A percentile compares a stretch with the other conserved stretches of the same genome.
These are phyloP conservation scores for Ambrosiella cleistominuta DNA, from an alignment of 2,329 filamentous ascomycete genomes.

Conservation along the genomic window DNA sequence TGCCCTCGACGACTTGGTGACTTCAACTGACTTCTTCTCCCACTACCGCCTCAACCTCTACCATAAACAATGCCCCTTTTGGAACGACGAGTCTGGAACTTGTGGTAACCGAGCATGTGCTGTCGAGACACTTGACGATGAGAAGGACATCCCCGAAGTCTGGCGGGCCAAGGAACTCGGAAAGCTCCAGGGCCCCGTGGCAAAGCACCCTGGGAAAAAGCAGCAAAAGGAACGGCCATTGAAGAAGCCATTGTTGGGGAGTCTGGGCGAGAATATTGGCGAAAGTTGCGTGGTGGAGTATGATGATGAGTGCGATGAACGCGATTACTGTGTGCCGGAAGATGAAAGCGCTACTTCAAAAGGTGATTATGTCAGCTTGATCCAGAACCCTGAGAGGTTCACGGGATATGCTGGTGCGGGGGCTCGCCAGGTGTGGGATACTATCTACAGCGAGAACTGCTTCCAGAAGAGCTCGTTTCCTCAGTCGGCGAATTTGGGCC, in stretches of 20 bases:
- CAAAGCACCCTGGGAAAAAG: constrained; percentile 67
- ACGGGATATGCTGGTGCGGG: constrained; percentile 81
- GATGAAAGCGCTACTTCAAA: constrained; percentile 75
- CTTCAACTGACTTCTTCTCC: constrained; percentile 90
- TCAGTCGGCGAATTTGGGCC: constrained; percentile 36
- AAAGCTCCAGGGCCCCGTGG: constrained; percentile 78
- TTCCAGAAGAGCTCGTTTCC: constrained; percentile 56
- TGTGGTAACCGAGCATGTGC: constrained; percentile 95
- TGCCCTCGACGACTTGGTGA: constrained; percentile 61
- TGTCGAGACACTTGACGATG: constrained; percentile 85
- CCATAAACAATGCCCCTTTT: constrained; percentile 89
- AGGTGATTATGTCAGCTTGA: constrained; percentile 47
- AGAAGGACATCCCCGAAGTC: constrained; percentile 78
- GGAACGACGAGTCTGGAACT: constrained; percentile 82
- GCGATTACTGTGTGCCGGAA: constrained; percentile 92
- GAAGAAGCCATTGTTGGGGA: constrained; percentile 59
- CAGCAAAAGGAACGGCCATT: constrained; percentile 49
- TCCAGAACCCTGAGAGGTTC: constrained; percentile 35
- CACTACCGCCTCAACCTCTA: constrained; percentile 93
- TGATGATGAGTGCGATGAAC: constrained; percentile 89
- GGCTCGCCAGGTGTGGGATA: constrained; percentile 82
- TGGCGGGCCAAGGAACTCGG: constrained; percentile 87
- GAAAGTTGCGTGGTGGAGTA: constrained; percentile 97
- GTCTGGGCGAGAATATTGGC: constrained; percentile 68
- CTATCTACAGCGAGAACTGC: constrained; percentile 94